Evolutionary conservation across 148 eudicot genomes (phyloP), one percentile per base, ranked within the genome.

Genomic region (Gaultheria prostrata): DNA sequence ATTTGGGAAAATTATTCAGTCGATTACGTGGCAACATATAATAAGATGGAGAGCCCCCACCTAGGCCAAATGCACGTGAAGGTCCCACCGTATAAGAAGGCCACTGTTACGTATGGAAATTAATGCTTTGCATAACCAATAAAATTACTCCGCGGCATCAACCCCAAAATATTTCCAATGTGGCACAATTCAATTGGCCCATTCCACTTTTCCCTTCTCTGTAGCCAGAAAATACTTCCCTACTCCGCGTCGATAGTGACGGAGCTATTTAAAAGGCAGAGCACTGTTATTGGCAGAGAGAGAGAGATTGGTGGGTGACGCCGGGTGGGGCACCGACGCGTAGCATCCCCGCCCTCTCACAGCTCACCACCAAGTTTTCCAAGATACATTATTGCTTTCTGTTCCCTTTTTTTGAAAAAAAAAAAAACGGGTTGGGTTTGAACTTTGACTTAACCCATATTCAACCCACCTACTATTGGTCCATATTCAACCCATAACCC

Each of bases 291-390:
- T 73, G 77, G 77, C 49, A 56, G 61, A 56, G 45, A 75, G 53
- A 15, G 0, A 48, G 2, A 53, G 15, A 24, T 63, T 10, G 70
- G 70, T 8, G 43, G 43, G 43, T 39, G 43, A 33, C 3, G 76
- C 6, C 76, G 72, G 57, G 43, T 39, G 43, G 43, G 35, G 43
- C 43, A 39, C 43, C n/a, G 80, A 82, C 89, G 82, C 87, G 83
- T 87, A 70, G 78, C 69, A 2, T 20, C 10, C 73, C 80, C 87
- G 82, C 90, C 88, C 90, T 83, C 82, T 82, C 78, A 30, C 28
- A 39, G 43, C 7, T 39, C 43, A 3, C 43, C 43, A 39, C 43
- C 43, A 39, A 39, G 43, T 39, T 39, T 39, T 0, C 43, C 43
- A 39, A 39, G 43, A 39, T 39, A 39, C 43, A 39, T 39, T 39